A percentile compares a stretch with the other conserved stretches of the same genome.
Conservation (phyloP, 139 green algal genomes). For the Micromonas pusilla region DNA sequence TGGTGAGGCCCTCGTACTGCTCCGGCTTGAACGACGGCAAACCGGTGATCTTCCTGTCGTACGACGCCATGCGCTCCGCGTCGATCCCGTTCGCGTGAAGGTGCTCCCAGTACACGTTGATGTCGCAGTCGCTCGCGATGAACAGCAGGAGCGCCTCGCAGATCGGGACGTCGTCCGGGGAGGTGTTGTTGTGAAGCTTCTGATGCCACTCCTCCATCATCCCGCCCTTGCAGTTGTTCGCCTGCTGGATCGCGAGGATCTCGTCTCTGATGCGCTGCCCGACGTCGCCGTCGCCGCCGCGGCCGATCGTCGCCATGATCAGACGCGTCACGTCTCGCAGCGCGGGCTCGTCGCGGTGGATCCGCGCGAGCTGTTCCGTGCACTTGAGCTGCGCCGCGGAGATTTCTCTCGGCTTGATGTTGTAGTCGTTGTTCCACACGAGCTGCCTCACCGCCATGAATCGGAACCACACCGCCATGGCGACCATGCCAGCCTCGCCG, state of each 20-base stretch:
- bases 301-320: conserved; percentile 80
- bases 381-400: conserved; percentile 49
- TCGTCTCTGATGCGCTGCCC: conserved; percentile 94
- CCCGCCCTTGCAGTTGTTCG: conserved; percentile 62
- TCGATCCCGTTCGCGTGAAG: conserved; percentile 79
- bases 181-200: conserved; percentile 99
- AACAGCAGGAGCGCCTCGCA: conserved; percentile 58
- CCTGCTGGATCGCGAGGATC: conserved; percentile 96
- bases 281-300: conserved; percentile 70
- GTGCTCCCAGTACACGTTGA: conserved; percentile 76
- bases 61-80: conserved; percentile 76
- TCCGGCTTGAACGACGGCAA: conserved; percentile 76
- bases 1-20: conserved; percentile 57
- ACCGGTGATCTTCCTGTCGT: conserved; percentile 77
- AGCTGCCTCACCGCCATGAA: conserved; percentile 69
- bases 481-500: conserved; percentile 10
- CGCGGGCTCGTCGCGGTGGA: background rate
- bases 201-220: conserved; percentile 93
- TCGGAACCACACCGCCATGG: conserved; percentile 89
- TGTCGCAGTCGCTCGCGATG: conserved; percentile 74
- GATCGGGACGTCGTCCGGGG: conserved; percentile 94
- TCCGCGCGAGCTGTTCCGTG: conserved; percentile 39
- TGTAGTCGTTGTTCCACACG: conserved; percentile 99
- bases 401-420: conserved; percentile 79
- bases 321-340: conserved; percentile 77